These are phyloP conservation scores for Pilatotrama ljubarskyi DNA, from an alignment of 768 basidiomycete genomes.

Conservation along the genomic window DNA sequence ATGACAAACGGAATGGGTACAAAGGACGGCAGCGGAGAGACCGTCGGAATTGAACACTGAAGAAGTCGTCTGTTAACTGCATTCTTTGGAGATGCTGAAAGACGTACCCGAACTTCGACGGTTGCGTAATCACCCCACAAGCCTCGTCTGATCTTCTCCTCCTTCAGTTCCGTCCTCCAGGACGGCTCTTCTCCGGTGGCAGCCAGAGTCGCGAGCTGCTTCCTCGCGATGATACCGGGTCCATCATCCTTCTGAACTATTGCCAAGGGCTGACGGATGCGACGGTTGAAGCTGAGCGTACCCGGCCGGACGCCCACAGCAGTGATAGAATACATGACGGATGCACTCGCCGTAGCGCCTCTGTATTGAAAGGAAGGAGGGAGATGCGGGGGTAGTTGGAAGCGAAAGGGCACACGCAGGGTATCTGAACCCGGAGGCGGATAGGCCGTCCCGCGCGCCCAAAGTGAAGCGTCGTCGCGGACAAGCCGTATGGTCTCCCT, in stretches of 20 bases:
- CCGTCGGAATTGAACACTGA: conserved; percentile 10
- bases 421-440: conserved; percentile 9
- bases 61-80: too few species aligned
- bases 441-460: conserved; percentile 15
- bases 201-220: not conserved
- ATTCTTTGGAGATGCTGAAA: too few species aligned
- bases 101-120: conserved; percentile 15
- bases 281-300: conserved; percentile 9
- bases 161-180: not conserved
- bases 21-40: conserved; percentile 12
- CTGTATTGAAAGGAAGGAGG: conserved; percentile 11
- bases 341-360: not conserved
- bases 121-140: conserved; percentile 16
- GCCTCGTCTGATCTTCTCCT: conserved; percentile 10
- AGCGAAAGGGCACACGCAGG: conserved; percentile 17
- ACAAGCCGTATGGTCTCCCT: not conserved
- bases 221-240: not conserved
- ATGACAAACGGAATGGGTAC: conserved; percentile 23
- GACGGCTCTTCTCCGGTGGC: not conserved
- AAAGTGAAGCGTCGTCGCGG: not conserved
- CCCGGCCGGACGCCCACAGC: conserved; percentile 19
- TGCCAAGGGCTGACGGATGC: conserved; percentile 1
- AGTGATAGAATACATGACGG: conserved; percentile 10
- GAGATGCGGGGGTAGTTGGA: conserved; percentile 10
- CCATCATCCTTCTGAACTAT: conserved; percentile 1